Evolutionary conservation across 139 green algal genomes (phyloP), one percentile per base, ranked within the genome.

Genomic region (Tetradesmus obliquus): DNA sequence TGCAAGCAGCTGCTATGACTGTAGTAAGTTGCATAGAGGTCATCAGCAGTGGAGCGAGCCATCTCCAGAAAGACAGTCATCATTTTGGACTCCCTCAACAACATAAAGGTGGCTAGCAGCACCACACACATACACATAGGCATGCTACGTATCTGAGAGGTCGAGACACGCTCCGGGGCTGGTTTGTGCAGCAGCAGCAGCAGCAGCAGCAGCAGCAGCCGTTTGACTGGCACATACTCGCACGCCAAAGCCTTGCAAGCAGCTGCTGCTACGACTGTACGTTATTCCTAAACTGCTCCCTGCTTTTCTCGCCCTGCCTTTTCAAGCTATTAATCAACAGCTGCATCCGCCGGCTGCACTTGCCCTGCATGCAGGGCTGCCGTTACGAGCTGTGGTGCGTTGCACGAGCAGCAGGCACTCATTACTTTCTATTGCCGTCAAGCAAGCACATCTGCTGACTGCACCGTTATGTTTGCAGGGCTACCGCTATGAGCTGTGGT

Each of bases 301-400:
- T n/a, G n/a, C n/a, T n/a, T n/a, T n/a, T n/a, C n/a, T n/a, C n/a
- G n/a, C n/a, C n/a, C n/a, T n/a, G n/a, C n/a, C n/a, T n/a, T n/a
- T n/a, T n/a, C n/a, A n/a, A n/a, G n/a, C n/a, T n/a, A n/a, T n/a
- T n/a, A n/a, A 45, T 45, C 32, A 45, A 45, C 32, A 45, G 32
- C 32, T 45, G 32, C 32, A 45, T 45, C 32, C 32, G 32, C 32
- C 32, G 32, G 0, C 32, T 76, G 66, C 66, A n/a, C 5, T 6
- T 6, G 66, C 12, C 0, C 32, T 24, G 0, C 32, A 45, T 88
- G 12, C 94, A 97, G 94, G 95, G 95, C 3, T 97, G 95, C 80
- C 95, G 97, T 0, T 99, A 99, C 88, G 98, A 99, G 94, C 94
- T 99, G 76, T 99, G 97, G 97, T 99, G 98, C 92, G 82, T 98